Evolutionary conservation across 192 early-diverging fungal genomes (phyloP).

Genomic region (Spizellomyces punctatus): DNA sequence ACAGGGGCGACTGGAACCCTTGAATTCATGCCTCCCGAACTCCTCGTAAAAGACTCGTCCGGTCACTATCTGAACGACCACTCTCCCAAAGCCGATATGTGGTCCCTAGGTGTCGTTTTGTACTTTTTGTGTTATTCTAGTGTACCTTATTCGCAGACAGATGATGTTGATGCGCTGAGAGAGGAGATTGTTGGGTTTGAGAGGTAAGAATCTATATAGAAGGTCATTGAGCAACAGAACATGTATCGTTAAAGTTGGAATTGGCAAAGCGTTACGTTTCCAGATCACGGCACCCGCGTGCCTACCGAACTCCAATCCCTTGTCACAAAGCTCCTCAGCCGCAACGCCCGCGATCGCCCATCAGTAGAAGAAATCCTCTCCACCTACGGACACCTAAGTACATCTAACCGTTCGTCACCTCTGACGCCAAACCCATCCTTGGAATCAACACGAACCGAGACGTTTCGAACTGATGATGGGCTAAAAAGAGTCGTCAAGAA

Average conservation of each 20-base stretch:
- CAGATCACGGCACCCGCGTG: conserved; percentile 44
- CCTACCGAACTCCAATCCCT: conserved; percentile 21
- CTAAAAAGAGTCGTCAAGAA: not conserved
- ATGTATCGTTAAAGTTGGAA: not conserved
- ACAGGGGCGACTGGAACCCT: conserved; percentile 79
- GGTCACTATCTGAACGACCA: conserved; percentile 79
- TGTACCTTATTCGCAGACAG: conserved; percentile 81
- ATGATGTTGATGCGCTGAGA: conserved; percentile 86
- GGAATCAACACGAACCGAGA: too few species aligned
- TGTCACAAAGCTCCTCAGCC: conserved; percentile 3
- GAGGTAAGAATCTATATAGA: conserved; percentile 5
- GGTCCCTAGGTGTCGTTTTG: conserved; percentile 92
- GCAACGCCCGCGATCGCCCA: conserved; percentile 60
- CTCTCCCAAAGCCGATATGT: conserved; percentile 89
- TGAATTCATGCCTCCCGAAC: conserved; percentile 89
- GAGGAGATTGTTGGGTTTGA: conserved; percentile 75
- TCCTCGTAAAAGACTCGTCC: conserved; percentile 52
- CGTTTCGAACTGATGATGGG: not conserved
- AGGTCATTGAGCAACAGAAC: not conserved
- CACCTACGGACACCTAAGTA: conserved; percentile 3
- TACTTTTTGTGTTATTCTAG: conserved; percentile 88
- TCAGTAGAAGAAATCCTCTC: conserved; percentile 62
- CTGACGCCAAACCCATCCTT: not conserved
- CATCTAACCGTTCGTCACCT: not conserved
- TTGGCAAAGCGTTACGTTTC: conserved; percentile 38